phyloP scores from a whole-genome alignment of 73 alveolate genomes.

The Stentor coeruleus region DNA sequence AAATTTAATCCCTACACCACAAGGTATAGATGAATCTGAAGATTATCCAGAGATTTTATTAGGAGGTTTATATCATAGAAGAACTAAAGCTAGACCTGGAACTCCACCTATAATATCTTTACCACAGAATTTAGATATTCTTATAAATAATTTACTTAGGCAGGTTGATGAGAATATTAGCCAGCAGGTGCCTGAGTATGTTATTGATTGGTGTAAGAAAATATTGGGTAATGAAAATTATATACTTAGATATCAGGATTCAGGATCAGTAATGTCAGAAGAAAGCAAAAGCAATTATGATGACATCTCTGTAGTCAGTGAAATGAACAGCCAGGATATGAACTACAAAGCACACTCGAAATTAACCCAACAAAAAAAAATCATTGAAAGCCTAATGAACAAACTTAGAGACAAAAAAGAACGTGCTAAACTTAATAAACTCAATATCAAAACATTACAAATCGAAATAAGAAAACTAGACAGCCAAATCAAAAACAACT shows the following conservation, averaged over 20 bases:
- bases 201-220: background rate
- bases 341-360: background rate
- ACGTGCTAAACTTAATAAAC: background rate
- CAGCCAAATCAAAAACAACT: background rate
- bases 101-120: background rate
- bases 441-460: background rate
- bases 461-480: background rate
- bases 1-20: background rate
- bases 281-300: background rate
- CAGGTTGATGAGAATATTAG: background rate
- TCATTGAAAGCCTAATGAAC: background rate
- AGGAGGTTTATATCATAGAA: background rate
- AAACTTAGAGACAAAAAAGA: background rate
- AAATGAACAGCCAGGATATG: background rate
- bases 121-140: too few relatives aligned
- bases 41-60: background rate
- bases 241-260: background rate
- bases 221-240: background rate
- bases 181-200: background rate
- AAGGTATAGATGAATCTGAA: background rate
- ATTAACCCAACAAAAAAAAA: background rate
- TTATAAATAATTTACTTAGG: too few relatives aligned
- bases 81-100: conserved; percentile 1
- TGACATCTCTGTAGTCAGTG: background rate
- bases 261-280: background rate